phyloP scores from a whole-genome alignment of 2,329 filamentous ascomycete genomes.

The Calonectria henricotiae region DNA sequence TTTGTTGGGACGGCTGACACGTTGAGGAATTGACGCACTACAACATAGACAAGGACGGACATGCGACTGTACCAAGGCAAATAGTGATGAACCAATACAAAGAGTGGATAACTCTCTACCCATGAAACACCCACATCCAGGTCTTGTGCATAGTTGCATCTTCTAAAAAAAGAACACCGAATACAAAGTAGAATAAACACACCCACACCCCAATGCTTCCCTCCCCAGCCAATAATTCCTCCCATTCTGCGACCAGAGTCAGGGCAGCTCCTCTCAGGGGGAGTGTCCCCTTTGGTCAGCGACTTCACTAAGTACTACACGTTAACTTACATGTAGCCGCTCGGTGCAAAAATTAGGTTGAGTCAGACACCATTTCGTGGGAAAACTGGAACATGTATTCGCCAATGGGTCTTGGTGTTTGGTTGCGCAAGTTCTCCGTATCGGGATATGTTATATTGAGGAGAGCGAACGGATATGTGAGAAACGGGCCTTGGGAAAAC shows the following conservation, averaged over 20 bases:
- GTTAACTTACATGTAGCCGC: neutral
- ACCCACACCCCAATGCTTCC: neutral
- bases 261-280: neutral
- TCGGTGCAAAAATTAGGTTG: conserved; percentile 6
- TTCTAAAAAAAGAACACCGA: conserved; percentile 27
- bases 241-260: conserved; percentile 5
- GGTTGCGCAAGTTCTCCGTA: conserved; percentile 1
- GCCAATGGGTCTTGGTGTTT: neutral
- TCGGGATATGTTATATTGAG: conserved; percentile 17
- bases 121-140: conserved; percentile 6
- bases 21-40: conserved; percentile 15
- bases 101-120: conserved; percentile 16
- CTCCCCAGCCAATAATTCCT: conserved; percentile 17
- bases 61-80: neutral
- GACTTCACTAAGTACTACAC: conserved; percentile 1
- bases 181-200: conserved; percentile 7
- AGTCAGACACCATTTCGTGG: neutral
- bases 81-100: conserved; percentile 11
- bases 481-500: neutral
- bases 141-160: conserved; percentile 10
- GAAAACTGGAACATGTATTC: neutral
- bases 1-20: conserved; percentile 19
- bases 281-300: neutral
- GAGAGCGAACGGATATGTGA: conserved; percentile 8
- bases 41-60: neutral